A percentile compares a stretch with the other conserved stretches of the same genome.
Conservation (phyloP, 768 basidiomycete genomes). For the Phanerochaete sordida region DNA sequence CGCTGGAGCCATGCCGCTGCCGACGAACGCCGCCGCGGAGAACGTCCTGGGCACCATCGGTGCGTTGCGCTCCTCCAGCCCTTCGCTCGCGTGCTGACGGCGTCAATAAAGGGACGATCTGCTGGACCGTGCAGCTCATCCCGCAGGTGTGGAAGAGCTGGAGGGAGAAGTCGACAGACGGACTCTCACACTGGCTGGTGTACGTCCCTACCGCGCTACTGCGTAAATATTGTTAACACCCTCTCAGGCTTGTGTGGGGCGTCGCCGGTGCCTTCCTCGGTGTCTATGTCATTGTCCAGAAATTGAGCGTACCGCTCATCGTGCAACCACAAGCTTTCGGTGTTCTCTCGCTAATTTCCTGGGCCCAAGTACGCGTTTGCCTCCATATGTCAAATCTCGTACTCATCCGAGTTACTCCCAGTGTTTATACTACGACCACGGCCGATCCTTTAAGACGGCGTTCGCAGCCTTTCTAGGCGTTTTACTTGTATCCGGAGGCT, state of each 20-base stretch:
- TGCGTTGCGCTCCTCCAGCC: slow-evolving; percentile 20
- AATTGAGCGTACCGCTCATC: slow-evolving; percentile 70
- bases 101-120: slow-evolving; percentile 46
- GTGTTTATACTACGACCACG: slow-evolving; percentile 63
- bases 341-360: slow-evolving; percentile 54
- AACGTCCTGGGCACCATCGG: slow-evolving; percentile 71
- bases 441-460: slow-evolving; percentile 33
- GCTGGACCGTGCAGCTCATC: slow-evolving; percentile 64
- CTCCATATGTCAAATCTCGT: slow-evolving; percentile 4
- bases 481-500: slow-evolving; percentile 44
- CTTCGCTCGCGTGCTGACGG: neutral
- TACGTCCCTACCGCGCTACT: slow-evolving; percentile 21
- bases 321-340: slow-evolving; percentile 67
- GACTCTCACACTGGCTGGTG: slow-evolving; percentile 69
- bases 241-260: slow-evolving; percentile 56
- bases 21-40: slow-evolving; percentile 50
- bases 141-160: slow-evolving; percentile 77
- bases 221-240: neutral
- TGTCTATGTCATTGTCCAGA: slow-evolving; percentile 60
- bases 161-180: slow-evolving; percentile 61
- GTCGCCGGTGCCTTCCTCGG: slow-evolving; percentile 57
- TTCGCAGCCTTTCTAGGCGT: slow-evolving; percentile 34
- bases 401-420: slow-evolving; percentile 25
- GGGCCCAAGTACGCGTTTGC: slow-evolving; percentile 64
- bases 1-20: slow-evolving; percentile 25